Base-by-base conservation (phyloP, 495 filamentous ascomycete genomes). In the Annulohypoxylon stygium region DNA sequence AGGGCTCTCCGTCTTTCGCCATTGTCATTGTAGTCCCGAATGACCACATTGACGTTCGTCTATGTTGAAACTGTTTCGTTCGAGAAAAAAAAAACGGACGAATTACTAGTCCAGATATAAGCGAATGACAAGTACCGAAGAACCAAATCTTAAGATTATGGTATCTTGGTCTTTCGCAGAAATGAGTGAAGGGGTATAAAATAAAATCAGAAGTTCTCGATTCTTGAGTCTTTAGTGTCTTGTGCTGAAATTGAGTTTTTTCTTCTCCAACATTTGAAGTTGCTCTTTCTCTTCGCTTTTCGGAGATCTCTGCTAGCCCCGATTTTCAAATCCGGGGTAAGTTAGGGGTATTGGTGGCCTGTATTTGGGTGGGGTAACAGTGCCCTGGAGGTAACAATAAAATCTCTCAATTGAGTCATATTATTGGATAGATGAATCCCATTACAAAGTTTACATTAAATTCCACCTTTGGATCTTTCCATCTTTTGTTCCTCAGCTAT, bases 21-120 rank as follows among this genome's bases (percentile, higher is more conserved):
- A 79, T 72, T 10, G 77, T 79, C 77, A 77, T 79, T 4, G 77
- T 79, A 26, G 75, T 79, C 60, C 77, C 77, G 65, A 79, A 79
- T 9, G 77, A 79, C 77, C 77, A 79, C 77, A 79, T 76, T 67
- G 70, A 48, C 14, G 41, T 43, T 47, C 30, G 18, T 65, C 16
- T 70, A 62, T 55, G 34, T 67, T 47, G 18, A 50, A 20, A 6
- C 36, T 12, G 2, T 26, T 48, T 9, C 65, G 39, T 51, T 39
- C 47, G 20, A 50, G 2, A 14, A 39, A 61, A 26, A 68, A 25
- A 51, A 53, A 30, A 30, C 0, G 20, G 34, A 45, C 2, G 36
- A 69, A 23, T 16, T 45, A 10, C 12, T 25, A 30, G 33, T 25
- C 51, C 2, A 55, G 2, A 64, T 50, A 12, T 8, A 23, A 65